Evolutionary conservation across 495 filamentous ascomycete genomes (phyloP).

Genomic region (Penicillium daleae): DNA sequence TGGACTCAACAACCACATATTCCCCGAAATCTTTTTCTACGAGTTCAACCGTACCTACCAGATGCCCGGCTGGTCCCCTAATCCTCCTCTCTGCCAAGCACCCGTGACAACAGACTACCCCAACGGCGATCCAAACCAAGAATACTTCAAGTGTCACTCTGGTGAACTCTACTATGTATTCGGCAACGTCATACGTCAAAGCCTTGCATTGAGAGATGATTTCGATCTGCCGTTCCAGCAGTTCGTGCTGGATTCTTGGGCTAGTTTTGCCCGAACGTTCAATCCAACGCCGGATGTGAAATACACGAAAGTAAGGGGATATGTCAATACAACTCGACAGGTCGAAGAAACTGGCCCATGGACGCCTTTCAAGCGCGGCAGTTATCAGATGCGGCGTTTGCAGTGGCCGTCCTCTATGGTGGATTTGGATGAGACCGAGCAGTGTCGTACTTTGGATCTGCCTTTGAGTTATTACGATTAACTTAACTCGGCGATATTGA

Average conservation of each 20-base stretch:
- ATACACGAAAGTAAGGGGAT: slow-evolving; percentile 25
- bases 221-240: slow-evolving; percentile 31
- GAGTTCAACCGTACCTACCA: slow-evolving; percentile 37
- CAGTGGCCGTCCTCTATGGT: slow-evolving; percentile 25
- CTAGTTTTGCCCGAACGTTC: slow-evolving; percentile 26
- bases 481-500: not conserved
- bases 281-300: slow-evolving; percentile 24
- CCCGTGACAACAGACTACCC: slow-evolving; percentile 24
- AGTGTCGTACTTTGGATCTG: slow-evolving; percentile 22
- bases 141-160: slow-evolving; percentile 38
- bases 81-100: slow-evolving; percentile 29
- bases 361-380: slow-evolving; percentile 11
- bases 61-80: slow-evolving; percentile 32
- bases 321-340: slow-evolving; percentile 22
- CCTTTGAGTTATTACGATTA: slow-evolving; percentile 17
- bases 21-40: slow-evolving; percentile 31
- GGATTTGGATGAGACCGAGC: slow-evolving; percentile 21
- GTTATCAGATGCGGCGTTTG: slow-evolving; percentile 18
- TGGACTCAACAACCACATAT: slow-evolving; percentile 22
- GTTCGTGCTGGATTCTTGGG: slow-evolving; percentile 34
- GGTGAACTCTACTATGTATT: slow-evolving; percentile 34
- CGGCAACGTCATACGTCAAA: slow-evolving; percentile 24
- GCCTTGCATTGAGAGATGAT: slow-evolving; percentile 27
- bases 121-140: slow-evolving; percentile 28
- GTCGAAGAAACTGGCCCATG: slow-evolving; percentile 20